Evolutionary conservation across 176 grass and related monocot genomes (phyloP).

Genomic region (Miscanthus lutarioriparius): DNA sequence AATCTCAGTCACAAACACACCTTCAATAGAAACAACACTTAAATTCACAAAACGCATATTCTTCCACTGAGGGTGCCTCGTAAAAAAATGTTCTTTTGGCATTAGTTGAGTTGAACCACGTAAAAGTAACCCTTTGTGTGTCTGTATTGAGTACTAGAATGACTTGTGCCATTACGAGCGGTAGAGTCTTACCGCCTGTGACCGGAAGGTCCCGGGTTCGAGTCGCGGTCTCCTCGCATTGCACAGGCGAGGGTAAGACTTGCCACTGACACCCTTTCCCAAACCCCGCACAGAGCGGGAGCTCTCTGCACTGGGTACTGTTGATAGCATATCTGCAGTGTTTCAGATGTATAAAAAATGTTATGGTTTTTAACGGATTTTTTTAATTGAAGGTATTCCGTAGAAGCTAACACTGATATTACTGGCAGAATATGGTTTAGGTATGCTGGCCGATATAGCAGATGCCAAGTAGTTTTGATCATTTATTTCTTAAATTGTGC

Average conservation of each 20-base stretch:
- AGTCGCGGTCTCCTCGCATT: too few species aligned
- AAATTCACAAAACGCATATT: conserved; percentile 12
- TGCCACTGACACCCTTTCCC: too few species aligned
- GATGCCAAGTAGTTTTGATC: neutral
- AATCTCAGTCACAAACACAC: conserved; percentile 21
- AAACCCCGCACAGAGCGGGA: too few species aligned
- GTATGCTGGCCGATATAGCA: neutral
- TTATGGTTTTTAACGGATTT: neutral
- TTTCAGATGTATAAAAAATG: neutral
- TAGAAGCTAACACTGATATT: neutral
- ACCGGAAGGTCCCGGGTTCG: too few species aligned
- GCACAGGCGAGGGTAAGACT: too few species aligned
- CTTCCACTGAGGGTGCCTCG: neutral
- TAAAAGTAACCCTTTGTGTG: neutral
- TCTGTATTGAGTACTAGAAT: neutral
- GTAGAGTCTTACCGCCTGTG: too few species aligned
- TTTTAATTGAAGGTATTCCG: neutral
- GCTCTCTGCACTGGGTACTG: too few species aligned
- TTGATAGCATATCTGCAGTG: conserved; percentile 8
- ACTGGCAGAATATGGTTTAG: neutral
- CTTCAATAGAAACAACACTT: neutral
- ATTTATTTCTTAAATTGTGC: neutral
- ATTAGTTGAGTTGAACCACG: neutral
- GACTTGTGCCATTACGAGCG: neutral
- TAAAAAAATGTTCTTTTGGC: neutral